Evolutionary conservation across 2,329 filamentous ascomycete genomes (phyloP), one percentile per base, ranked within the genome.

Genomic region (Tolypocladium inflatum): DNA sequence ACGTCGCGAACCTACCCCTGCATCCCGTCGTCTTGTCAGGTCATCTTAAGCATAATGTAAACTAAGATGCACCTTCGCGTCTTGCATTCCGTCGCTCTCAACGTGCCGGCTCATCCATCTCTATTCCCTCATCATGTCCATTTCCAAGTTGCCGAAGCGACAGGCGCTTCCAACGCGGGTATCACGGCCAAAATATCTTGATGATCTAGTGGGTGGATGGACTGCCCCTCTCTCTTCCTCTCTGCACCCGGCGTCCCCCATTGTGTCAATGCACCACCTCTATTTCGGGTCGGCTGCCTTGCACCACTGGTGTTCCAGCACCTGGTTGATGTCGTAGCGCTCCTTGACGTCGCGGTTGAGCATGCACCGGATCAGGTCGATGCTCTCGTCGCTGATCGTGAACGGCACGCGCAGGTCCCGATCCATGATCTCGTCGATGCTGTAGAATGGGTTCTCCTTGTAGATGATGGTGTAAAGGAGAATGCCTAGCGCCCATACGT

Each of bases 371-470:
- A 99, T 89, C 56, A 99, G 79, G 66, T 97, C 88, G 64, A 99
- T 95, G 72, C 91, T 96, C 64, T 92, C 88, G 63, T 97, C 91
- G 71, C 90, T 91, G 76, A 93, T 85, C 39, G 88, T 83, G 71
- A 90, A 97, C 0, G 94, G 94, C 35, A 99, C 87, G 54, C 94
- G 85, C 59, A 99, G 78, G 66, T 97, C 93, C 68, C 93, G 92
- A 71, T 99, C 94, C 84, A 97, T 95, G 68, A 99, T 99, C 78
- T 99, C 94, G 72, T 99, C 94, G 67, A 97, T 94, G 73, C 89
- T 95, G 80, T 97, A 97, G 73, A 97, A 99, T 0, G 94, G 93
- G 69, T 99, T 99, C 76, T 99, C 94, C 76, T 97, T 99, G 81
- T 99, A 99, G 68, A 97, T 89, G 68, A 99, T 97, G 35, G 94